Percentiles rank a stretch among this genome's conserved stretches.
phyloP scores from a whole-genome alignment of 176 grass and related monocot genomes.

The Oryza glaberrima region DNA sequence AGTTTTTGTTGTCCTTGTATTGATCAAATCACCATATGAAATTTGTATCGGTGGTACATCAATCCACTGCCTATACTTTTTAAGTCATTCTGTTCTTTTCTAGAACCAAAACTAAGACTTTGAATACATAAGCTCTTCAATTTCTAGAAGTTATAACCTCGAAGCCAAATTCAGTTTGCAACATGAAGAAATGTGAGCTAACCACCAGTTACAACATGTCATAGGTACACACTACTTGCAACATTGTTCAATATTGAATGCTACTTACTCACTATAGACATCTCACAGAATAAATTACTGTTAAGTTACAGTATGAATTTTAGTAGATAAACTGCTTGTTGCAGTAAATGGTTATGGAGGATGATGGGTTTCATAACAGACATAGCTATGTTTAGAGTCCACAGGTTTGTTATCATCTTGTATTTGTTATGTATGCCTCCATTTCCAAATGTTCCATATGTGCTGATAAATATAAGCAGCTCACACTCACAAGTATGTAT shows the following conservation, averaged over 20 bases:
- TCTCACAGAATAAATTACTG: not conserved
- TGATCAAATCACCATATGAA: no score
- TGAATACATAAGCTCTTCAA: not conserved
- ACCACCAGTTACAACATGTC: not conserved
- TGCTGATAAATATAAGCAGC: not conserved
- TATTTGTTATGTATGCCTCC: not conserved
- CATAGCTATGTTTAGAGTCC: not conserved
- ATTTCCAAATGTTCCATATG: not conserved
- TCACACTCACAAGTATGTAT: not conserved
- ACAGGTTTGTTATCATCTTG: not conserved
- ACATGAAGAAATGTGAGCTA: not conserved
- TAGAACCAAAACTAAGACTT: not conserved
- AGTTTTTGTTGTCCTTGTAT: not conserved
- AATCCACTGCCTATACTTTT: not conserved
- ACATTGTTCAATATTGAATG: not conserved
- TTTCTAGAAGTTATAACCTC: conserved; percentile 6
- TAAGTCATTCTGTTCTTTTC: not conserved
- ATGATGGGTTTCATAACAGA: conserved; percentile 9
- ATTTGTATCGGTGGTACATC: no score
- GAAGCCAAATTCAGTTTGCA: not conserved
- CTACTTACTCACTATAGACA: not conserved
- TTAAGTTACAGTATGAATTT: not conserved
- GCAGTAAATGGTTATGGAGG: not conserved
- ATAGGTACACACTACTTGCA: not conserved
- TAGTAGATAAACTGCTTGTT: not conserved